Evolutionary conservation across 2,329 filamentous ascomycete genomes (phyloP), one percentile per base, ranked within the genome.

Genomic region (Alternaria consortialis): DNA sequence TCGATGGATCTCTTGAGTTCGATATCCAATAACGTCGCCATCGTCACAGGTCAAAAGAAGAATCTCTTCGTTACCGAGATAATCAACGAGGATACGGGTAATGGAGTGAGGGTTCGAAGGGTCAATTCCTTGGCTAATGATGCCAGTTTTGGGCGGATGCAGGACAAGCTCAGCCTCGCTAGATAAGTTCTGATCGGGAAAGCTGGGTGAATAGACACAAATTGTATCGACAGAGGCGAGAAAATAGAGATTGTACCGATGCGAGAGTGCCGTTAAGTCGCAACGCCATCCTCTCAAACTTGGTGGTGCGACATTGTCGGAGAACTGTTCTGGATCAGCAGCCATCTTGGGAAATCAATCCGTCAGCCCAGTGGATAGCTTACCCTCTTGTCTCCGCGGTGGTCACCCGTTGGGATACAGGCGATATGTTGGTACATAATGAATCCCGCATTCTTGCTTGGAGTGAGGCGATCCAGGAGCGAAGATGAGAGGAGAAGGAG

Each of bases 11-110:
- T 71, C 64, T 20, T 64, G 72, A 43, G 68, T 71, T 60, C 66
- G 74, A 62, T 82, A 82, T 0, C 76, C 81, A 31, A 83, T 71
- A 8, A 83, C 81, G 69, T 86, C 67, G 80, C 87, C 79, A 85
- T 91, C 77, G 72, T 91, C 69, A 81, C 89, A 71, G 74, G 80
- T 65, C 76, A 88, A 75, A 76, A 88, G 76, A 20, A 84, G 58
- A 27, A 83, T 74, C 62, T 84, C 83, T 29, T 82, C 79, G 23
- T 72, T 75, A n/a, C 81, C 82, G 9, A 84, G 74, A 50, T 74
- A 78, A 46, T 81, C 79, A 13, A 83, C 74, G 34, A 81, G 68
- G 5, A 84, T 57, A 39, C 79, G 75, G 59, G 81, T 84, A 59
- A 84, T 81, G 2, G 76, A 76, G 65, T 83, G 81, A 25, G 82